These are phyloP conservation scores for Lepiota brunneoincarnata DNA, from an alignment of 768 basidiomycete species.

Conservation along the genomic window DNA sequence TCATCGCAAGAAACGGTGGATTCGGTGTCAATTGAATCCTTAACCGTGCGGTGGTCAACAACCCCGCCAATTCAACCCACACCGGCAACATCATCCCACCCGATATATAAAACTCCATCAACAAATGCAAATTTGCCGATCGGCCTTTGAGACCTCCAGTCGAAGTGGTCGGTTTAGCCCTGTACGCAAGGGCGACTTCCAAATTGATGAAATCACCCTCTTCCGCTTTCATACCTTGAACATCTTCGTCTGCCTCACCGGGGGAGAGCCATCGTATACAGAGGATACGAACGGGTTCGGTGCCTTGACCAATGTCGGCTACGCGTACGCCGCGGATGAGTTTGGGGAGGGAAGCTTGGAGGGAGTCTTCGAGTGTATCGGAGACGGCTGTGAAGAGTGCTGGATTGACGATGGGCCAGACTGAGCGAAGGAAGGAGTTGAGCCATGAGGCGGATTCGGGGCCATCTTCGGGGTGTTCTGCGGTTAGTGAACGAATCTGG, in stretches of 20 bases:
- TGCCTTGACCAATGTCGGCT: constrained; percentile 67
- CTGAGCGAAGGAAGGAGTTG: constrained; percentile 53
- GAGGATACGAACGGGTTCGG: constrained; percentile 66
- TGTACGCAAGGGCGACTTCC: constrained; percentile 70
- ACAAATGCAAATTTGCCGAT: constrained; percentile 58
- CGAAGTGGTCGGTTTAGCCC: constrained; percentile 45
- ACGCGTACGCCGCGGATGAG: constrained; percentile 63
- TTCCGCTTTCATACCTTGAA: constrained; percentile 31
- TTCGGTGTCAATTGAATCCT: constrained; percentile 75
- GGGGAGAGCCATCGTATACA: constrained; percentile 53
- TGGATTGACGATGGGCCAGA: constrained; percentile 79
- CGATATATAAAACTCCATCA: constrained; percentile 66
- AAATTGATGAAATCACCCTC: constrained; percentile 58
- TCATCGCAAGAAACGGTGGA: constrained; percentile 52
- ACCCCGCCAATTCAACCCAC: constrained; percentile 71
- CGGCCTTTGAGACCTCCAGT: constrained; percentile 32
- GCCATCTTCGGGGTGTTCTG: constrained; percentile 13
- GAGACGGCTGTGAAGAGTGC: constrained; percentile 53
- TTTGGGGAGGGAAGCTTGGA: constrained; percentile 51
- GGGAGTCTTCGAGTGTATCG: constrained; percentile 63
- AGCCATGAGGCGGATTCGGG: constrained; percentile 55
- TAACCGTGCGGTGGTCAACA: constrained; percentile 60
- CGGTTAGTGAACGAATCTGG: constrained; percentile 7
- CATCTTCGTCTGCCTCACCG: constrained; percentile 23
- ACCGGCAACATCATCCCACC: constrained; percentile 48